Percentiles rank a stretch among this genome's conserved stretches.
Evolutionary conservation across 225 moss, liverwort and hornwort species (phyloP).

Genomic region (Pseudisothecium myosuroides): DNA sequence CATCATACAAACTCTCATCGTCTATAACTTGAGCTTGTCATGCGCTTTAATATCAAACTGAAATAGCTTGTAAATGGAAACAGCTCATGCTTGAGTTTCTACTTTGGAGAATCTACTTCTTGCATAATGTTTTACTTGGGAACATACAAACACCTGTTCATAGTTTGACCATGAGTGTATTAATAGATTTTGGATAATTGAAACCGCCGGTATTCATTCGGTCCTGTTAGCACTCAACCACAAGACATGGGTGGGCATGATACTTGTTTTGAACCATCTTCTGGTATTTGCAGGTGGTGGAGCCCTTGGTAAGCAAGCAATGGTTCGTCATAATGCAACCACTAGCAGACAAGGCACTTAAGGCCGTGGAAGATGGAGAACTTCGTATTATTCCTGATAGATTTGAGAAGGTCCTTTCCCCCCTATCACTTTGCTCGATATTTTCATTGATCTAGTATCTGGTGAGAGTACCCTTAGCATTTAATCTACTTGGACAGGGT

Average conservation of each 20-base stretch:
- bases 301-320: constrained; percentile 88
- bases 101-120: not conserved
- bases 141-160: not conserved
- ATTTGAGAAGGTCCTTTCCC: constrained; percentile 69
- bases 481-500: not conserved
- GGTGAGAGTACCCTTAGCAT: not conserved
- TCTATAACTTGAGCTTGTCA: not conserved
- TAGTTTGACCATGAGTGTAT: not conserved
- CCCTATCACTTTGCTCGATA: not conserved
- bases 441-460: not conserved
- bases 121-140: not conserved
- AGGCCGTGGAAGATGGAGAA: constrained; percentile 58
- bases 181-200: not conserved
- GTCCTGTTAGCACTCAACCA: not conserved
- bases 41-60: not conserved
- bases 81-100: not conserved
- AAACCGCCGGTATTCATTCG: not conserved
- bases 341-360: constrained; percentile 63
- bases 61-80: not conserved
- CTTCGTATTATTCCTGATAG: constrained; percentile 75
- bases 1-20: not conserved
- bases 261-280: not conserved
- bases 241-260: not conserved
- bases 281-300: constrained; percentile 50
- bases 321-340: constrained; percentile 87